Evolutionary conservation across 1,284 basidiomycete species (phyloP).

Genomic region (Athelia psychrophila): DNA sequence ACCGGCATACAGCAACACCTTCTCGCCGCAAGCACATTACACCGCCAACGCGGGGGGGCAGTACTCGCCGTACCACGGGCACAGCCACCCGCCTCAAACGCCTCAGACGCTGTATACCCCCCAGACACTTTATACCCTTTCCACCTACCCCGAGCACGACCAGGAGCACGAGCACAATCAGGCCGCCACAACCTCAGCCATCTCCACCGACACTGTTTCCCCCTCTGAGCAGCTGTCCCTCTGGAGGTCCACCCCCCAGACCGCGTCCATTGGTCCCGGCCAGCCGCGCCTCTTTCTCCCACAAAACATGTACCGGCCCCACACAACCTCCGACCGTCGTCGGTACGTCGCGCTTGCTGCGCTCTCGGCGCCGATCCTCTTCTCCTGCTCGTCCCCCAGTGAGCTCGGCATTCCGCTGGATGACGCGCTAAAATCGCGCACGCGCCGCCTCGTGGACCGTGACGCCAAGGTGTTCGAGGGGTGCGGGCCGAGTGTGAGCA

Average conservation of each 20-base stretch:
- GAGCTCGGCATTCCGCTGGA: conserved; percentile 58
- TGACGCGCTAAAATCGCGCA: conserved; percentile 45
- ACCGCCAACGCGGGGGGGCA: no score
- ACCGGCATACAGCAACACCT: no score
- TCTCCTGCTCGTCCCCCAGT: conserved; percentile 45
- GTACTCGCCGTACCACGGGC: no score
- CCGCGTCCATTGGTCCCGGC: conserved; percentile 26
- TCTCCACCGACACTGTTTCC: not conserved
- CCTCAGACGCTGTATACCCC: no score
- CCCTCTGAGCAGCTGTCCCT: conserved; percentile 39
- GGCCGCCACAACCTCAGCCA: no score
- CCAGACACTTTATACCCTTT: no score
- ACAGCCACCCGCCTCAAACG: no score
- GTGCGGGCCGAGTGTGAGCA: conserved; percentile 73
- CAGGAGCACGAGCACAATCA: no score
- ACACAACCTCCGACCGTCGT: conserved; percentile 68
- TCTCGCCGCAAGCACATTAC: no score
- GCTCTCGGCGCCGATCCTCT: conserved; percentile 61
- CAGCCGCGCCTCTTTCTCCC: conserved; percentile 49
- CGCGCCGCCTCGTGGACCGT: conserved; percentile 40
- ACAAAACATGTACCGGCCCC: conserved; percentile 67
- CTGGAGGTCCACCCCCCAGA: conserved; percentile 35
- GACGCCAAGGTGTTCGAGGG: conserved; percentile 64
- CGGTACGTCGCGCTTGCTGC: conserved; percentile 69
- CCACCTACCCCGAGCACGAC: no score